A percentile compares a stretch with the other conserved stretches of the same genome.
phyloP scores from a whole-genome alignment of 441 rosid genomes.

The Pelargonium myrrhifolium region DNA sequence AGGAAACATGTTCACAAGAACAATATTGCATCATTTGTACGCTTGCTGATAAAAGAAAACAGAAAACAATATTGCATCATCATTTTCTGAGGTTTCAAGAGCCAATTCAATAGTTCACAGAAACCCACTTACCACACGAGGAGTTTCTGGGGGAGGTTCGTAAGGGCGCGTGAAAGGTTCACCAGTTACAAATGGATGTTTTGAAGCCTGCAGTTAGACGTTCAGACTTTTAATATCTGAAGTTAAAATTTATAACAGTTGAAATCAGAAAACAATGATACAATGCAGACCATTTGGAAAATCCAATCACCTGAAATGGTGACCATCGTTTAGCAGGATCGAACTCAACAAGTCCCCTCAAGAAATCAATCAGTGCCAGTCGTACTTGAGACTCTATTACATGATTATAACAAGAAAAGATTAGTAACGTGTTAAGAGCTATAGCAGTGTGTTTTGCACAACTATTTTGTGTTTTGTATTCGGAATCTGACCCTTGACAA shows the following conservation, averaged over 20 bases:
- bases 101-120: slow-evolving; percentile 7
- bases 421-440: slow-evolving; percentile 18
- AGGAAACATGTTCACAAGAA: slow-evolving; percentile 9
- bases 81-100: slow-evolving; percentile 5
- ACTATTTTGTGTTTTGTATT: slow-evolving; percentile 2
- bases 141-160: slow-evolving; percentile 75
- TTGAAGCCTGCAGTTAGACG: slow-evolving; percentile 72
- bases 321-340: slow-evolving; percentile 99
- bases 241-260: slow-evolving; percentile 14
- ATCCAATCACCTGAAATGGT: slow-evolving; percentile 75
- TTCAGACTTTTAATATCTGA: slow-evolving; percentile 13
- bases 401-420: slow-evolving; percentile 18
- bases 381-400: slow-evolving; percentile 77
- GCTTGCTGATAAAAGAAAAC: too few species aligned
- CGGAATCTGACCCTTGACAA: slow-evolving; percentile 57
- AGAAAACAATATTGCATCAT: too few species aligned
- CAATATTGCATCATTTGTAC: not conserved
- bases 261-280: not conserved
- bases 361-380: slow-evolving; percentile 88
- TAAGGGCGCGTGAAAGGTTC: slow-evolving; percentile 95
- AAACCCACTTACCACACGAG: slow-evolving; percentile 62
- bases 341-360: slow-evolving; percentile 96
- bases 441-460: slow-evolving; percentile 10
- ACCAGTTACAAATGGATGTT: slow-evolving; percentile 96
- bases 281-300: slow-evolving; percentile 15